These are phyloP conservation scores for Mycena rebaudengoi DNA, from an alignment of 768 basidiomycete genomes.

Conservation along the genomic window DNA sequence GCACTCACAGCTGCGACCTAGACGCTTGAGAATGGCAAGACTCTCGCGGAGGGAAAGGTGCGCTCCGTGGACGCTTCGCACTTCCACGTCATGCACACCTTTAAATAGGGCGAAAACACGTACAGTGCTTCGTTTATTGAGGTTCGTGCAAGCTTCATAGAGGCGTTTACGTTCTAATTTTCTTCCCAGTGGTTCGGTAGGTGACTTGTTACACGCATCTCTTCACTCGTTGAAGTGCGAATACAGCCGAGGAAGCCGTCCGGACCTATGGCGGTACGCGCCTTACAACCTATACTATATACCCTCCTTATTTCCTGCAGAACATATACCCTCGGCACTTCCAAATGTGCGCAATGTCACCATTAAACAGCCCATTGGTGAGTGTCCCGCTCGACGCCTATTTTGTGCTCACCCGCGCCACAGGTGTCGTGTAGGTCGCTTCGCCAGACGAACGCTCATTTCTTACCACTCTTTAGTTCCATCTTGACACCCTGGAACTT, in stretches of 20 bases:
- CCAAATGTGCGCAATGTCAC: conserved; percentile 81
- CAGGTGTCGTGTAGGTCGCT: conserved; percentile 50
- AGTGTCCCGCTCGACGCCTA: conserved; percentile 28
- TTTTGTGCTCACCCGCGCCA: background rate
- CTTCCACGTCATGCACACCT: background rate
- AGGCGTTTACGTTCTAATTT: background rate
- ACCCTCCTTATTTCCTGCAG: conserved; percentile 43
- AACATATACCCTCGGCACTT: conserved; percentile 82
- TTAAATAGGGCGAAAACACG: conserved; percentile 72
- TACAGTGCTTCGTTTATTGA: conserved; percentile 91
- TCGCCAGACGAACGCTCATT: conserved; percentile 8
- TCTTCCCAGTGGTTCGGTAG: conserved; percentile 80
- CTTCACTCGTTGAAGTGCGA: conserved; percentile 9
- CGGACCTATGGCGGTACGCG: conserved; percentile 85
- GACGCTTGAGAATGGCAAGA: conserved; percentile 97
- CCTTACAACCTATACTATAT: background rate
- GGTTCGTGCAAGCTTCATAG: conserved; percentile 47
- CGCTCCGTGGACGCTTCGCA: background rate
- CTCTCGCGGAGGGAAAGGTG: conserved; percentile 84
- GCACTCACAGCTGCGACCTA: conserved; percentile 45
- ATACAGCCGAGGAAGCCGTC: conserved; percentile 88
- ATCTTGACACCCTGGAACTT: conserved; percentile 93
- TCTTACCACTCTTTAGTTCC: conserved; percentile 52
- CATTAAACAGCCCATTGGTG: conserved; percentile 92
- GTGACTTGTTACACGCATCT: conserved; percentile 20